These are phyloP conservation scores for Mortierella sp. DNA, from an alignment of 371 early-diverging fungal genomes.

Conservation along the genomic window DNA sequence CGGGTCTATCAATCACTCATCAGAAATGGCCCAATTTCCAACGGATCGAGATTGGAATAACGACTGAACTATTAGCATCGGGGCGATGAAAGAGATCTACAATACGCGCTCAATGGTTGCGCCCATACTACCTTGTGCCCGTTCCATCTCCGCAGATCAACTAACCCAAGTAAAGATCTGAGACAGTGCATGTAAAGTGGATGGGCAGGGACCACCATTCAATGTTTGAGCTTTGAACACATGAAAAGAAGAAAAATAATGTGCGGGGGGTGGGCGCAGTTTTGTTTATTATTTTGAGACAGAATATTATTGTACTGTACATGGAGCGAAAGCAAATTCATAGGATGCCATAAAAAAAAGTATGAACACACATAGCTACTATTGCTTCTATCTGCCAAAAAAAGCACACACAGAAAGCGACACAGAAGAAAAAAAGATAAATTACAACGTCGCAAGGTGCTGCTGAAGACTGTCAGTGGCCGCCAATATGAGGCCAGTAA, in stretches of 20 bases:
- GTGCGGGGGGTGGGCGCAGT: neutral
- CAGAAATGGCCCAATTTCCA: neutral
- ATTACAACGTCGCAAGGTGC: slow-evolving; percentile 38
- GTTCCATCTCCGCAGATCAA: neutral
- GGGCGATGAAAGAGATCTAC: neutral
- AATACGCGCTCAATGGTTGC: neutral
- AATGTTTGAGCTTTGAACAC: no score
- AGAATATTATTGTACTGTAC: slow-evolving; percentile 2
- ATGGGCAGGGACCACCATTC: neutral
- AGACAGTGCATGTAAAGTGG: neutral
- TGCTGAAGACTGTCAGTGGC: slow-evolving; percentile 69
- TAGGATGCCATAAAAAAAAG: neutral
- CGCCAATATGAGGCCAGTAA: slow-evolving; percentile 94
- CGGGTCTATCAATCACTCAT: neutral
- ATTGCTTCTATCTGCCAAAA: neutral
- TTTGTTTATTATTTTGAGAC: neutral
- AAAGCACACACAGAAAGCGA: neutral
- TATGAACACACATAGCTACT: neutral
- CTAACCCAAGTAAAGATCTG: neutral
- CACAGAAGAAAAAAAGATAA: neutral
- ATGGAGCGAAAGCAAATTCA: neutral
- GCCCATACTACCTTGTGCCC: neutral
- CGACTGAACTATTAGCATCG: neutral
- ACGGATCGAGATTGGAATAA: slow-evolving; percentile 15
- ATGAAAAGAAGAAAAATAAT: neutral